Evolutionary conservation across 176 grass and related monocot species (phyloP).

Genomic region (Bromus sterilis): DNA sequence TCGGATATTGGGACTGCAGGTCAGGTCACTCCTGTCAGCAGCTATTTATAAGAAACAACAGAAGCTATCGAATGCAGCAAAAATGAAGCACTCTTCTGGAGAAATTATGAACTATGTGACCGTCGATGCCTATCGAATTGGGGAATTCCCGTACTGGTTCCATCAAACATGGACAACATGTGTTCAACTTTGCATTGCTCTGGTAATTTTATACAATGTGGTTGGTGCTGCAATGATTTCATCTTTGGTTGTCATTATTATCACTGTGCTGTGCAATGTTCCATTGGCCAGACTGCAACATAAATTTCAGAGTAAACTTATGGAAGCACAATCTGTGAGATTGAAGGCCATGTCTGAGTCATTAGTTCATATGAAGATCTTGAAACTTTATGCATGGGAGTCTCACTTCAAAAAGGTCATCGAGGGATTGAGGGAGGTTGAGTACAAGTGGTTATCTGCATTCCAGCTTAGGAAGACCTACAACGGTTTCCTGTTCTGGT

Average conservation of each 20-base stretch:
- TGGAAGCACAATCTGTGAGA: constrained; percentile 76
- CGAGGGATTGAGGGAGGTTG: constrained; percentile 53
- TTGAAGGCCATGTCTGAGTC: constrained; percentile 77
- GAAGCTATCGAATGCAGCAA: constrained; percentile 62
- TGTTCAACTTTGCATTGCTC: constrained; percentile 69
- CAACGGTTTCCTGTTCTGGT: constrained; percentile 73
- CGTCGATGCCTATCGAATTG: constrained; percentile 75
- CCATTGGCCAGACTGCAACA: constrained; percentile 73
- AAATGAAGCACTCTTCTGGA: constrained; percentile 74
- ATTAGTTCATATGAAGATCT: constrained; percentile 65
- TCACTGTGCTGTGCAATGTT: constrained; percentile 65
- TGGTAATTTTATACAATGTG: constrained; percentile 63
- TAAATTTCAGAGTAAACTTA: constrained; percentile 67
- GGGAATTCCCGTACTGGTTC: constrained; percentile 91
- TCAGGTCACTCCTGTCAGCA: constrained; percentile 68
- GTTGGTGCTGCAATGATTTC: constrained; percentile 64
- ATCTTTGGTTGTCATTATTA: constrained; percentile 56
- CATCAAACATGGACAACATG: constrained; percentile 86
- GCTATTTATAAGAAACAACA: constrained; percentile 82
- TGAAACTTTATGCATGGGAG: constrained; percentile 95
- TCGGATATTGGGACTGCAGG: constrained; percentile 62
- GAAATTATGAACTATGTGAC: constrained; percentile 93
- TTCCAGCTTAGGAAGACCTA: constrained; percentile 74
- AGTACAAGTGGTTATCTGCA: constrained; percentile 64
- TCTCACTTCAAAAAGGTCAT: constrained; percentile 75